Evolutionary conservation across 352 stramenopile genomes (phyloP).

Genomic region (Phytopythium boreale): DNA sequence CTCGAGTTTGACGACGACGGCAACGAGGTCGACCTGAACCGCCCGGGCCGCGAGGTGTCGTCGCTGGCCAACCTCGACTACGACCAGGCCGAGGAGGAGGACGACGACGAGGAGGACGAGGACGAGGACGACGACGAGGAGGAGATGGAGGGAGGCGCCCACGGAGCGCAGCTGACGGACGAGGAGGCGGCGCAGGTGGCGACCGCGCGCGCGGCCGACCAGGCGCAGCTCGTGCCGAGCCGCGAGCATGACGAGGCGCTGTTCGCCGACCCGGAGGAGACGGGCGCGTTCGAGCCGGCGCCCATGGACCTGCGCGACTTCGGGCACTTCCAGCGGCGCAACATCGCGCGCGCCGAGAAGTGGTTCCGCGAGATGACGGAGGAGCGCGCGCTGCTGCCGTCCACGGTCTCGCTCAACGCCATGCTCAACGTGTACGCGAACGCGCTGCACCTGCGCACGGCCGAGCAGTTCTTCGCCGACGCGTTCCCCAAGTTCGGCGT

Average conservation of each 20-base stretch:
- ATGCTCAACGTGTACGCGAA: conserved; percentile 82
- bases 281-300: conserved; percentile 37
- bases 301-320: conserved; percentile 70
- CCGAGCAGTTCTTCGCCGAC: conserved; percentile 44
- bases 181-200: conserved; percentile 31
- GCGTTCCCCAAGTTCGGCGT: conserved; percentile 45
- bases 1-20: conserved; percentile 77
- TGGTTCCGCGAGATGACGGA: conserved; percentile 62
- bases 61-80: conserved; percentile 67
- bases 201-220: conserved; percentile 33
- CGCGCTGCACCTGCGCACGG: conserved; percentile 53
- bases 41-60: conserved; percentile 57
- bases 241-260: conserved; percentile 27
- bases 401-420: conserved; percentile 65
- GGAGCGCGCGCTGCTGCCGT: conserved; percentile 31
- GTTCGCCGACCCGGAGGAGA: conserved; percentile 35
- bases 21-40: conserved; percentile 65
- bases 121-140: conserved; percentile 37
- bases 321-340: conserved; percentile 63
- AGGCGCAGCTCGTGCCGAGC: conserved; percentile 18
- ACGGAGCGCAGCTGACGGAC: conserved; percentile 30
- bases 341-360: conserved; percentile 62
- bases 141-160: conserved; percentile 26
- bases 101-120: conserved; percentile 45
- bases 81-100: conserved; percentile 55